A percentile compares a stretch with the other conserved stretches of the same genome.
These are phyloP conservation scores for Cutaneotrichosporon sp. DNA, from an alignment of 1,284 basidiomycete species.

Conservation along the genomic window DNA sequence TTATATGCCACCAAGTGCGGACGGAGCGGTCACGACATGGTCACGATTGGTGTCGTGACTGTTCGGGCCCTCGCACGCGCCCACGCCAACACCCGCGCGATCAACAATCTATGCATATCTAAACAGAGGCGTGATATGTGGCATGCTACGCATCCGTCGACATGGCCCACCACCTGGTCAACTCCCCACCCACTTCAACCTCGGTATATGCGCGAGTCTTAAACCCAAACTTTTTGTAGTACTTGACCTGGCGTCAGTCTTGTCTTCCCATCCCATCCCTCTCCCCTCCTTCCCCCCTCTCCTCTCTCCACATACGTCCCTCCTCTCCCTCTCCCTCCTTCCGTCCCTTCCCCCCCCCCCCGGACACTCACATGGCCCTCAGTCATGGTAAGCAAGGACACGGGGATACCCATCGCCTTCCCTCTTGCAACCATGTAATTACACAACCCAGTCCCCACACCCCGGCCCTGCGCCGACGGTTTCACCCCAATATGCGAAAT, in stretches of 20 bases:
- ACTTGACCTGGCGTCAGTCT: constrained; percentile 7
- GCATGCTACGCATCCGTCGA: neutral
- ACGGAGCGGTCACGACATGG: too few relatives aligned
- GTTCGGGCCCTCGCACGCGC: too few relatives aligned
- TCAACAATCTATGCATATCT: too few relatives aligned
- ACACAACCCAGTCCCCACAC: constrained; percentile 9
- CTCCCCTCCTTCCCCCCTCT: too few relatives aligned
- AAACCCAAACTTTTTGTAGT: constrained; percentile 16
- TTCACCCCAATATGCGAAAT: constrained; percentile 13
- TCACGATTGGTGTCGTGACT: too few relatives aligned
- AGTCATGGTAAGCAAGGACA: constrained; percentile 18
- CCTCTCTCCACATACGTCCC: neutral
- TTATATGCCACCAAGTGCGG: too few relatives aligned
- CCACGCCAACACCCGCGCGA: too few relatives aligned
- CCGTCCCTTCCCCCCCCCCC: too few relatives aligned
- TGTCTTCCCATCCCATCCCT: too few relatives aligned
- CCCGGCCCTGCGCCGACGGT: constrained; percentile 11
- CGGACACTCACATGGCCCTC: constrained; percentile 12
- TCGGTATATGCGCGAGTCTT: constrained; percentile 5
- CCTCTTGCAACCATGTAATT: constrained; percentile 4
- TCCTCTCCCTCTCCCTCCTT: neutral
- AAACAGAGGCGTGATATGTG: too few relatives aligned
- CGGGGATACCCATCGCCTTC: neutral
- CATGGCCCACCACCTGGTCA: constrained; percentile 16
- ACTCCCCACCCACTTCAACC: constrained; percentile 3